phyloP scores from a whole-genome alignment of 306 rosid genomes.

The Casuarina equisetifolia region DNA sequence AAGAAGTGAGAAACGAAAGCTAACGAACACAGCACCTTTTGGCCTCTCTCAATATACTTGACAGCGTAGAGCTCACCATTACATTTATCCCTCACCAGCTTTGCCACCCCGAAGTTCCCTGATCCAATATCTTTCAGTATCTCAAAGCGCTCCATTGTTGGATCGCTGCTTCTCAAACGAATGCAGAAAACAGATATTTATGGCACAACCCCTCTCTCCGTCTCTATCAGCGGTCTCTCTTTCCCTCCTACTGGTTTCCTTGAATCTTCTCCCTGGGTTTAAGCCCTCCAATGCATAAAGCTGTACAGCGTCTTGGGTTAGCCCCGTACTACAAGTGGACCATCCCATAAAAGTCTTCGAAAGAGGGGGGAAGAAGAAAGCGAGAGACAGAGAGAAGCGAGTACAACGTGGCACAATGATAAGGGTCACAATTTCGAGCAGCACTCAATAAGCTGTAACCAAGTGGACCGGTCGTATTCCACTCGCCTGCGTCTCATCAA shows the following conservation, averaged over 20 bases:
- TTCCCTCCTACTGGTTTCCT: constrained; percentile 38
- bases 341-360: constrained; percentile 7
- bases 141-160: constrained; percentile 80
- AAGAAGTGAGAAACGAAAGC: not conserved
- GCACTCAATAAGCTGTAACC: constrained; percentile 6
- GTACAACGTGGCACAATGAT: not conserved
- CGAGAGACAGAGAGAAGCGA: not conserved
- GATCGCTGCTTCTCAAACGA: not conserved
- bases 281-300: constrained; percentile 37
- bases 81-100: constrained; percentile 72
- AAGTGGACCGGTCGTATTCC: not conserved
- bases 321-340: constrained; percentile 17
- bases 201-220: not conserved
- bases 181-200: not conserved
- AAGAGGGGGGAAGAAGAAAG: not conserved
- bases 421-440: constrained; percentile 26
- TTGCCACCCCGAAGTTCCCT: constrained; percentile 96
- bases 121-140: constrained; percentile 85
- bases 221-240: constrained; percentile 10
- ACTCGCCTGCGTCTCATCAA: not conserved
- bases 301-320: constrained; percentile 29
- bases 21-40: constrained; percentile 49
- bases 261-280: constrained; percentile 32
- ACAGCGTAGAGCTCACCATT: constrained; percentile 78
- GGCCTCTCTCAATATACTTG: constrained; percentile 91